These are phyloP conservation scores for Bertia moriformis DNA, from an alignment of 2,329 filamentous ascomycete genomes.

Conservation along the genomic window DNA sequence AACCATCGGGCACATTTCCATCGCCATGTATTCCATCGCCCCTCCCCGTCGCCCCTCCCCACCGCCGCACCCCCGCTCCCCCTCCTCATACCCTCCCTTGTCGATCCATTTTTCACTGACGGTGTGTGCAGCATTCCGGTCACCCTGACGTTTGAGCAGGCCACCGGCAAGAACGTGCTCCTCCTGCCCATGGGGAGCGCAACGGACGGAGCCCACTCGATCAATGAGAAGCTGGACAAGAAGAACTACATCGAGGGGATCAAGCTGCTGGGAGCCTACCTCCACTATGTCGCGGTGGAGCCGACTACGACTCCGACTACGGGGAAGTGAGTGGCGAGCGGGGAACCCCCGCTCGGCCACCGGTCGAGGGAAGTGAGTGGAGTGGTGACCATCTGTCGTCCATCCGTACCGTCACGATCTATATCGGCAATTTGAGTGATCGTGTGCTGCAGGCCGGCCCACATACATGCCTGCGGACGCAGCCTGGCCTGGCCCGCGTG, in stretches of 20 bases:
- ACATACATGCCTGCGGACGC: too few relatives aligned
- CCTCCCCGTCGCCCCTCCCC: background rate
- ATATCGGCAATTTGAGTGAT: too few relatives aligned
- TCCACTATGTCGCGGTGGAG: constrained; percentile 93
- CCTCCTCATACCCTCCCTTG: background rate
- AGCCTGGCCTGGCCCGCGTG: too few relatives aligned
- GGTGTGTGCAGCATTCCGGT: constrained; percentile 63
- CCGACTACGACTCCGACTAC: constrained; percentile 35
- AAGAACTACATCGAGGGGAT: constrained; percentile 96
- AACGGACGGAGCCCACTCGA: constrained; percentile 89
- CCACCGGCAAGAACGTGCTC: constrained; percentile 93
- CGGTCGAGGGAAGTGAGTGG: too few relatives aligned
- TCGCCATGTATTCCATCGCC: too few relatives aligned
- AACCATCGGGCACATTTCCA: too few relatives aligned
- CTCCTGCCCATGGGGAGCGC: constrained; percentile 93
- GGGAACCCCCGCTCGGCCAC: too few relatives aligned
- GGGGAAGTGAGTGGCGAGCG: too few relatives aligned
- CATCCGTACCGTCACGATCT: too few relatives aligned
- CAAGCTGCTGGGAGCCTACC: constrained; percentile 84
- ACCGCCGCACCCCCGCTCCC: background rate
- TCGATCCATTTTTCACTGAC: constrained; percentile 1
- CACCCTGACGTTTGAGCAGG: constrained; percentile 92
- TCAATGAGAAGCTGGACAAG: constrained; percentile 97
- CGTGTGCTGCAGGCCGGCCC: too few relatives aligned
- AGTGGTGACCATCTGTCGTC: too few relatives aligned